phyloP scores from a whole-genome alignment of 306 rosid genomes.

The Quercus agrifolia region DNA sequence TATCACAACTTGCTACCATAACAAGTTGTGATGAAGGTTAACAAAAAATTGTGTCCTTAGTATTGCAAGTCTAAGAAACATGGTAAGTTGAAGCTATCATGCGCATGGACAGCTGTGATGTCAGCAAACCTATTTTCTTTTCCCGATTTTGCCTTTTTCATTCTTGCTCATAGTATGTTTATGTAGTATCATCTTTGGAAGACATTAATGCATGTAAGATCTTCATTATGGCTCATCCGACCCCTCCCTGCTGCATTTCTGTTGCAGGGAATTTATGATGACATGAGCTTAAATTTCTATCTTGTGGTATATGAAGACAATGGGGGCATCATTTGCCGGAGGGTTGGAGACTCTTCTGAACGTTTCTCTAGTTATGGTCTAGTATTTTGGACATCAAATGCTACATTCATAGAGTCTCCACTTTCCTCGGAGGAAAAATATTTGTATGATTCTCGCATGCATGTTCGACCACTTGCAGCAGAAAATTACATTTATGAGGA shows the following conservation, averaged over 20 bases:
- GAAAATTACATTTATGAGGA: slow-evolving; percentile 35
- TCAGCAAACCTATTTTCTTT: slow-evolving; percentile 3
- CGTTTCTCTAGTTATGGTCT: slow-evolving; percentile 36
- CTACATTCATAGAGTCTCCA: slow-evolving; percentile 61
- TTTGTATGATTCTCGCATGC: slow-evolving; percentile 60
- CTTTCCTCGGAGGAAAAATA: slow-evolving; percentile 64
- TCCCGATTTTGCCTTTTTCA: no score
- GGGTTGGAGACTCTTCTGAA: slow-evolving; percentile 59
- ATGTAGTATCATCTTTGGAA: background rate
- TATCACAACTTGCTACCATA: no score
- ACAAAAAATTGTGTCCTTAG: no score
- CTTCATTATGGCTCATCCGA: slow-evolving; percentile 26
- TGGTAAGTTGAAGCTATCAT: background rate
- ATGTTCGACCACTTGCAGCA: slow-evolving; percentile 51
- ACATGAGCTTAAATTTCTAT: slow-evolving; percentile 71
- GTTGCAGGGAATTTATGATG: slow-evolving; percentile 85
- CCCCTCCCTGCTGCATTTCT: slow-evolving; percentile 14
- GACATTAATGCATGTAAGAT: slow-evolving; percentile 25
- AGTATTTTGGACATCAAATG: slow-evolving; percentile 67
- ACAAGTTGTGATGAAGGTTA: no score
- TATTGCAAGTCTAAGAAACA: background rate
- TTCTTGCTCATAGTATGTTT: background rate
- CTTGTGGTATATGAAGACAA: slow-evolving; percentile 81
- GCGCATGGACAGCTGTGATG: background rate
- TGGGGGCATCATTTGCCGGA: slow-evolving; percentile 84